phyloP scores from a whole-genome alignment of 1,284 basidiomycete species.

The Cutaneotrichosporon cavernicola region DNA sequence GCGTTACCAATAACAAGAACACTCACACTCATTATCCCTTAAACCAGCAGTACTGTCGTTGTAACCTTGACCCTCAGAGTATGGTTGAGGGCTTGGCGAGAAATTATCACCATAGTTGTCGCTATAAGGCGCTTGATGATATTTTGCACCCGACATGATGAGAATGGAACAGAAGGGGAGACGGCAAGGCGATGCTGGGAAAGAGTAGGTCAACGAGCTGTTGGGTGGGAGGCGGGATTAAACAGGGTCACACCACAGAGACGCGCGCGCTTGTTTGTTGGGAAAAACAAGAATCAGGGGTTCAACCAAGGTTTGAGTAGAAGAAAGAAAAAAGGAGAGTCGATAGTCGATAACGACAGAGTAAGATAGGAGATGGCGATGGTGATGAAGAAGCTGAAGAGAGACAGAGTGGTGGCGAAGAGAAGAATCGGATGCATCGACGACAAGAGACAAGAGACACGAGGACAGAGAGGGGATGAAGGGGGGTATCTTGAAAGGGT shows the following conservation, averaged over 20 bases:
- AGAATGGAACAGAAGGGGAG: not conserved
- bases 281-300: not conserved
- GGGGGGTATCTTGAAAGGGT: too few relatives aligned
- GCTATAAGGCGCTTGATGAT: slow-evolving; percentile 7
- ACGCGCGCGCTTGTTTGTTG: not conserved
- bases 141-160: slow-evolving; percentile 10
- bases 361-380: not conserved
- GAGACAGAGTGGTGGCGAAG: not conserved
- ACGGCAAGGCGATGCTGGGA: not conserved
- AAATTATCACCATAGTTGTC: slow-evolving; percentile 6
- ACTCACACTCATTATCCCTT: slow-evolving; percentile 2
- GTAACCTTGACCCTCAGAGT: slow-evolving; percentile 2
- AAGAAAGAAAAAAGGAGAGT: not conserved
- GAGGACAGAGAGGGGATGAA: too few relatives aligned
- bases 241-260: not conserved
- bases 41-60: slow-evolving; percentile 4
- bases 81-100: slow-evolving; percentile 8
- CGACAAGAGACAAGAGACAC: too few relatives aligned
- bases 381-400: not conserved
- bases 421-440: not conserved
- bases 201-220: not conserved
- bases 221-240: not conserved
- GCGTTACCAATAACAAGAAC: not conserved
- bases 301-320: not conserved
- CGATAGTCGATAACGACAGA: not conserved